phyloP scores from a whole-genome alignment of 805 yeast species.

The Metschnikowia gelsemii region DNA sequence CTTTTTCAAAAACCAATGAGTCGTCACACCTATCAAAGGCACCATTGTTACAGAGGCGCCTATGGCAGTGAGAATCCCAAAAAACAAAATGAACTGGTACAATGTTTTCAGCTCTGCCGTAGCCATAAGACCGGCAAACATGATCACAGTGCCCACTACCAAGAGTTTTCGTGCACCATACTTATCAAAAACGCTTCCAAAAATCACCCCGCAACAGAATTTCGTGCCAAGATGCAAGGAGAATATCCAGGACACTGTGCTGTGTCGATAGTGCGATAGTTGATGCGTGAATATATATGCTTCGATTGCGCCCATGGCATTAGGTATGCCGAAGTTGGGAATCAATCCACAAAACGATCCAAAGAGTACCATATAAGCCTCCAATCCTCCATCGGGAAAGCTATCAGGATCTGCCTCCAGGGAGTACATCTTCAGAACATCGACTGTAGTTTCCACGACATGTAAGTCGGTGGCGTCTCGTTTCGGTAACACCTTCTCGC shows the following conservation, averaged over 20 bases:
- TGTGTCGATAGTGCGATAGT: slow-evolving; percentile 11
- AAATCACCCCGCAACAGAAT: slow-evolving; percentile 31
- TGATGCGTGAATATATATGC: slow-evolving; percentile 22
- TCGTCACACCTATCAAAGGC: slow-evolving; percentile 43
- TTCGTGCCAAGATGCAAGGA: slow-evolving; percentile 21
- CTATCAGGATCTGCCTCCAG: slow-evolving; percentile 16
- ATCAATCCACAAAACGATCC: slow-evolving; percentile 25
- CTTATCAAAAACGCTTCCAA: slow-evolving; percentile 48
- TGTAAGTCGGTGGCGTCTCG: neutral
- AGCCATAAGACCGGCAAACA: slow-evolving; percentile 42
- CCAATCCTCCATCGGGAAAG: slow-evolving; percentile 28
- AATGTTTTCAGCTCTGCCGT: slow-evolving; percentile 44
- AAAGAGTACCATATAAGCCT: slow-evolving; percentile 24
- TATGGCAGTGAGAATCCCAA: slow-evolving; percentile 44
- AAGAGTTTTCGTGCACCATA: slow-evolving; percentile 43
- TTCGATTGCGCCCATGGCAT: slow-evolving; percentile 24
- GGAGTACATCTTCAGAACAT: slow-evolving; percentile 17
- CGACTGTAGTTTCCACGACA: neutral
- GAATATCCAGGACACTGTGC: slow-evolving; percentile 24
- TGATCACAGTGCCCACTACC: slow-evolving; percentile 36
- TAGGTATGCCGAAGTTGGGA: slow-evolving; percentile 24
- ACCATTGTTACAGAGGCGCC: slow-evolving; percentile 45
- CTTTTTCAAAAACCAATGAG: slow-evolving; percentile 45
- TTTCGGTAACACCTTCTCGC: neutral
- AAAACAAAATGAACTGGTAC: slow-evolving; percentile 53